These are phyloP conservation scores for Suhomyces chickasaworum DNA, from an alignment of 1,139 yeast genomes.

Conservation along the genomic window DNA sequence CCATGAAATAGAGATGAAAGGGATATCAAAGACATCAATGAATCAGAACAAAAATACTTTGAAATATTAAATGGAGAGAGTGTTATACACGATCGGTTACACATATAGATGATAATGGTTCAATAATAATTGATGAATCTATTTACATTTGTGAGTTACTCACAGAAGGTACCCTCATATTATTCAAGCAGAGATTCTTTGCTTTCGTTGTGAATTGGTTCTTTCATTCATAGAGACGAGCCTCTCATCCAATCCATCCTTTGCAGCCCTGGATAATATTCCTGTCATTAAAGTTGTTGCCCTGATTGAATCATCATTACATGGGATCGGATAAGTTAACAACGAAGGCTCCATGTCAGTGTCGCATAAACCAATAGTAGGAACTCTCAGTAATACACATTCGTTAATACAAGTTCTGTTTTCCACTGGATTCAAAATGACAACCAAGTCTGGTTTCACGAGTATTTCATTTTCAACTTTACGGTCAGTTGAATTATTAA, in stretches of 20 bases:
- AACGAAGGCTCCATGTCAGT: constrained; percentile 90
- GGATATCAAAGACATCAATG: constrained; percentile 15
- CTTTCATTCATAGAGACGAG: constrained; percentile 38
- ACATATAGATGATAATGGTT: not conserved
- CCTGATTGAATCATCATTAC: constrained; percentile 91
- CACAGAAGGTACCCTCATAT: not conserved
- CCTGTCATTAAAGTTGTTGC: constrained; percentile 80
- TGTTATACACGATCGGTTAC: too few species aligned
- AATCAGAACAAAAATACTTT: not conserved
- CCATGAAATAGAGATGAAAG: constrained; percentile 27
- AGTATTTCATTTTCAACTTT: constrained; percentile 49
- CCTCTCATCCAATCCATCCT: constrained; percentile 68
- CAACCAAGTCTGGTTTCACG: constrained; percentile 86
- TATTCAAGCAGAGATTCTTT: constrained; percentile 2
- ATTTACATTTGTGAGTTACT: not conserved
- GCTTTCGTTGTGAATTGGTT: constrained; percentile 19
- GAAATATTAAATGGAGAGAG: not conserved
- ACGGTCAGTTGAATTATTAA: constrained; percentile 55
- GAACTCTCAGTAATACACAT: constrained; percentile 80
- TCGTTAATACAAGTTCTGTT: constrained; percentile 80
- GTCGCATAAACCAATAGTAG: constrained; percentile 92
- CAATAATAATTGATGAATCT: not conserved
- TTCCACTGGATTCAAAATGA: constrained; percentile 85
- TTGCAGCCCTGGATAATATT: constrained; percentile 82
- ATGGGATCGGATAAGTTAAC: constrained; percentile 93